A percentile compares a stretch with the other conserved stretches of the same genome.
Conservation (phyloP, 73 alveolate species). For the Blepharisma japonicum region DNA sequence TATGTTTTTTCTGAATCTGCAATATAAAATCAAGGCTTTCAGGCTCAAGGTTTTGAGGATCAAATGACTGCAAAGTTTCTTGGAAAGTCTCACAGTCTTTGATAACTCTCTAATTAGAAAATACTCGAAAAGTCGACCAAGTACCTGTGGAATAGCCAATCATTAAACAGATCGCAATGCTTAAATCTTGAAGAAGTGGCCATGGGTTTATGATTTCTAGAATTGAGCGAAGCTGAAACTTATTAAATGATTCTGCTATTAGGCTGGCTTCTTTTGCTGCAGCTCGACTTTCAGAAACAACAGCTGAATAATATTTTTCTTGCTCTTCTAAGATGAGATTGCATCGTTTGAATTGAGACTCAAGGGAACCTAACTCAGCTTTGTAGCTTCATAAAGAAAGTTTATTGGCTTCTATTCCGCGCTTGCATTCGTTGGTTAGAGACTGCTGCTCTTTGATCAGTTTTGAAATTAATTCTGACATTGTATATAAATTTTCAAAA, state of each 20-base stretch:
- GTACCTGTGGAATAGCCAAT: background rate
- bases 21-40: background rate
- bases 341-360: background rate
- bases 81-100: background rate
- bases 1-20: slow-evolving; percentile 7
- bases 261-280: background rate
- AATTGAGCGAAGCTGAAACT: background rate
- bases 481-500: background rate
- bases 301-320: background rate
- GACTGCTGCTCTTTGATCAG: slow-evolving; percentile 20
- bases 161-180: slow-evolving; percentile 12
- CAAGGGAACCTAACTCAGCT: slow-evolving; percentile 3
- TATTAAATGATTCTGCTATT: background rate
- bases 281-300: background rate
- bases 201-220: background rate
- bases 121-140: slow-evolving; percentile 18
- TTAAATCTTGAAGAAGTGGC: background rate
- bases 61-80: slow-evolving; percentile 4
- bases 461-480: background rate
- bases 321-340: slow-evolving; percentile 14
- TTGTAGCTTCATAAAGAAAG: slow-evolving; percentile 14
- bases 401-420: slow-evolving; percentile 14
- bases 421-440: background rate
- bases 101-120: background rate
- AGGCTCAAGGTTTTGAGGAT: background rate